phyloP scores from a whole-genome alignment of 345 rosid genomes.

The Laguncularia racemosa region DNA sequence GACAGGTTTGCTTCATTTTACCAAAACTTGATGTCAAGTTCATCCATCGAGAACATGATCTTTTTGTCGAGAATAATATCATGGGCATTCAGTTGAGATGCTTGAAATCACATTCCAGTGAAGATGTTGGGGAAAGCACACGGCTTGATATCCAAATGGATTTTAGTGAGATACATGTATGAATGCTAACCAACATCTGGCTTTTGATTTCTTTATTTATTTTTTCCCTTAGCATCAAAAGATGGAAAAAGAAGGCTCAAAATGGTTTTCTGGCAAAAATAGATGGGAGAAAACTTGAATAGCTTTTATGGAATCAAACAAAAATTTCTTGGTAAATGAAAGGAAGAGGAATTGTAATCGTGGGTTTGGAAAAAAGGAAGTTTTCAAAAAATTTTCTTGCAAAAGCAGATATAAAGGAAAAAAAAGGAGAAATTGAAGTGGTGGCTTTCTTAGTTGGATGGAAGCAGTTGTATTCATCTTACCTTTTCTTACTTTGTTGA shows the following conservation, averaged over 20 bases:
- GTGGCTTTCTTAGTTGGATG: too few relatives aligned
- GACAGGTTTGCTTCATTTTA: constrained; percentile 62
- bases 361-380: too few relatives aligned
- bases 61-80: constrained; percentile 67
- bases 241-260: too few relatives aligned
- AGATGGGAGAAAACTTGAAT: too few relatives aligned
- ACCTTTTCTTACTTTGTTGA: constrained; percentile 11
- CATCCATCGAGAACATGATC: constrained; percentile 55
- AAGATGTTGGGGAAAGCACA: constrained; percentile 89
- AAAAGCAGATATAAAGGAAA: too few relatives aligned
- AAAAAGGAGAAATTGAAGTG: too few relatives aligned
- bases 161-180: constrained; percentile 94
- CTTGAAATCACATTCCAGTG: constrained; percentile 56
- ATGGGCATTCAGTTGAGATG: constrained; percentile 73
- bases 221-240: constrained; percentile 2
- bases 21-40: constrained; percentile 83
- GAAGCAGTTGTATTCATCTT: not conserved
- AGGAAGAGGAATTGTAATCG: too few relatives aligned
- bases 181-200: not conserved
- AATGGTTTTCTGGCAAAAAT: too few relatives aligned
- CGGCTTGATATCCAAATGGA: constrained; percentile 90
- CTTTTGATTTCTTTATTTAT: constrained; percentile 15
- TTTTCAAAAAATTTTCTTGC: too few relatives aligned
- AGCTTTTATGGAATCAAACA: too few relatives aligned
- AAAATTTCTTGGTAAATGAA: too few relatives aligned